A percentile compares a stretch with the other conserved stretches of the same genome.
Evolutionary conservation across 306 rosid species (phyloP).

Genomic region (Vigna reflexopilosa): DNA sequence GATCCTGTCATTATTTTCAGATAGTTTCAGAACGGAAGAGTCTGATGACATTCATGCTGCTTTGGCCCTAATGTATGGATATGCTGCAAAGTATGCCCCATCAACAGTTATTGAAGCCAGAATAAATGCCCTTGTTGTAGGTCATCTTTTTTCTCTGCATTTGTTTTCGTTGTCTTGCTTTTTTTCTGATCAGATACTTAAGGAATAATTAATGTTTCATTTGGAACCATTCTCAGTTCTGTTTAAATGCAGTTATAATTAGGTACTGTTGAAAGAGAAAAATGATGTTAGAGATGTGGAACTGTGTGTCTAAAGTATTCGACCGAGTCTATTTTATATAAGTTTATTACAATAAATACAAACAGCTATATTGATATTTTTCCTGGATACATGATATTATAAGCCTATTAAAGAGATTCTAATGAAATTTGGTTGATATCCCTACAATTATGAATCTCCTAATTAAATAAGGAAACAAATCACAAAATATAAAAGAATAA

Average conservation of each 20-base stretch:
- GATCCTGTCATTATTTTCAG: slow-evolving; percentile 87
- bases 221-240: slow-evolving; percentile 1
- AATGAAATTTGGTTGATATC: not conserved
- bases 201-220: slow-evolving; percentile 5
- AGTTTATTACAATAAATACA: no score
- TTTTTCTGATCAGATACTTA: not conserved
- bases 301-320: not conserved
- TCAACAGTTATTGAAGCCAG: slow-evolving; percentile 98
- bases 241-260: slow-evolving; percentile 16
- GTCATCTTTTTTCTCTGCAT: slow-evolving; percentile 56
- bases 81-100: slow-evolving; percentile 98
- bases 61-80: slow-evolving; percentile 97
- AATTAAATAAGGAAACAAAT: no score
- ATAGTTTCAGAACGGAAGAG: slow-evolving; percentile 79
- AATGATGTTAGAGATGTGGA: no score
- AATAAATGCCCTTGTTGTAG: slow-evolving; percentile 95
- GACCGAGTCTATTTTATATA: no score
- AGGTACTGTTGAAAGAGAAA: not conserved
- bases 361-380: no score
- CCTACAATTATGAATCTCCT: no score
- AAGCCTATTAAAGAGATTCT: not conserved
- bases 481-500: no score
- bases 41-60: slow-evolving; percentile 98
- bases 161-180: slow-evolving; percentile 33
- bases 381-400: not conserved